These are phyloP conservation scores for Saccharomycopsis babjevae DNA, from an alignment of 805 yeast genomes.

Conservation along the genomic window DNA sequence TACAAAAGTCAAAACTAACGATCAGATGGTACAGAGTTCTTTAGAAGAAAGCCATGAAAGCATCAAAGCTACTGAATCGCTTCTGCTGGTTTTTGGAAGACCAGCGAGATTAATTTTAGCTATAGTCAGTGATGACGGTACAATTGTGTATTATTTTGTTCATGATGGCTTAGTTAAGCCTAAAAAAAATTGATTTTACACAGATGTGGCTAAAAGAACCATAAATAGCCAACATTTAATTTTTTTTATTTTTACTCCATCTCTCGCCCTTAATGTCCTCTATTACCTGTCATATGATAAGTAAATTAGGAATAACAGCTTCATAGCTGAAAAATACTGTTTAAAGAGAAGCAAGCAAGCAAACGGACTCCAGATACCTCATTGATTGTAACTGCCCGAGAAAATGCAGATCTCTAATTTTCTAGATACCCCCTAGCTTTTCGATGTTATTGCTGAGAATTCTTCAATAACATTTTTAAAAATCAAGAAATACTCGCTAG, in stretches of 20 bases:
- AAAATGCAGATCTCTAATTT: too few relatives aligned
- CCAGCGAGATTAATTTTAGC: slow-evolving; percentile 44
- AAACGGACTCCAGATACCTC: too few relatives aligned
- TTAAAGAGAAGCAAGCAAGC: too few relatives aligned
- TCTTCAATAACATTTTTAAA: too few relatives aligned
- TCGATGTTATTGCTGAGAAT: too few relatives aligned
- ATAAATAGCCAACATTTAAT: neutral
- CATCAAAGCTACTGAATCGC: neutral
- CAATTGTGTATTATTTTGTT: slow-evolving; percentile 58
- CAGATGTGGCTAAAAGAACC: neutral
- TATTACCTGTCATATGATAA: too few relatives aligned
- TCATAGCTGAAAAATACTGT: too few relatives aligned
- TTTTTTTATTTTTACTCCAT: neutral
- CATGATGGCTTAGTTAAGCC: slow-evolving; percentile 62
- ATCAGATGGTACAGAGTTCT: neutral
- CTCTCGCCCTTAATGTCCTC: neutral
- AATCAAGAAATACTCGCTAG: too few relatives aligned
- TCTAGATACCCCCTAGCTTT: too few relatives aligned
- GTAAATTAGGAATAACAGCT: too few relatives aligned
- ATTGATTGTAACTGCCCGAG: too few relatives aligned
- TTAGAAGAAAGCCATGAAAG: neutral
- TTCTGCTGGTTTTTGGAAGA: slow-evolving; percentile 17
- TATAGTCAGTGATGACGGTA: slow-evolving; percentile 53
- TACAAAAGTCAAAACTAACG: neutral
- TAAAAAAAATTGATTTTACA: slow-evolving; percentile 33